A percentile compares a stretch with the other conserved stretches of the same genome.
phyloP scores from a whole-genome alignment of 2,329 filamentous ascomycete species.

The Venturia oleaginea region DNA sequence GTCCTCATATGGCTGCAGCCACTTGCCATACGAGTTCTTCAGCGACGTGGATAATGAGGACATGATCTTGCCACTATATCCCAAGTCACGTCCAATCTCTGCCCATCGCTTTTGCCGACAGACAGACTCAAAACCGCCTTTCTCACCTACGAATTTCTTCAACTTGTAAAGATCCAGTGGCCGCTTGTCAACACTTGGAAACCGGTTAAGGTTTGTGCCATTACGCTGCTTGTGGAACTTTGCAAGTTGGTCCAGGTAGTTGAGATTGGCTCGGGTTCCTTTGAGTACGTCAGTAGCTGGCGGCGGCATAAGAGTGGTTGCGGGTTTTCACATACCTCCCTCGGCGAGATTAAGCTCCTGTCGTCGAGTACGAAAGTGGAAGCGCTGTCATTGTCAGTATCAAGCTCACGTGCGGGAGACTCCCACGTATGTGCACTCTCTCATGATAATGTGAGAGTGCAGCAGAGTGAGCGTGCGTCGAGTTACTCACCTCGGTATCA shows the following conservation, averaged over 20 bases:
- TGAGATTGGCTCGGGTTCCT: constrained; percentile 92
- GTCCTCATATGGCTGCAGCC: constrained; percentile 94
- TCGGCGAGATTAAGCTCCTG: constrained; percentile 97
- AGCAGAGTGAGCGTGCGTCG: neutral
- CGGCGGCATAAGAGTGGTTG: neutral
- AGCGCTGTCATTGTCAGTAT: constrained; percentile 52
- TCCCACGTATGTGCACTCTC: neutral
- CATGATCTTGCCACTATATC: constrained; percentile 99
- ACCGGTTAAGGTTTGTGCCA: constrained; percentile 84
- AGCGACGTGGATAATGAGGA: constrained; percentile 94
- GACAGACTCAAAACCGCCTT: constrained; percentile 91
- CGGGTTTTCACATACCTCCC: constrained; percentile 59
- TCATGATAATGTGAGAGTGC: neutral
- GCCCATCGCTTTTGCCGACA: constrained; percentile 99
- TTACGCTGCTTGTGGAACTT: constrained; percentile 92
- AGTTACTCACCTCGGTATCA: constrained; percentile 73
- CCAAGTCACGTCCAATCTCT: constrained; percentile 90
- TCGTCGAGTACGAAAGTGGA: constrained; percentile 92
- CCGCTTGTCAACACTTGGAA: constrained; percentile 95
- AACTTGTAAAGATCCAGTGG: constrained; percentile 90
- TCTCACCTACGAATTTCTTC: constrained; percentile 91
- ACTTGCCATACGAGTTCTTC: constrained; percentile 96
- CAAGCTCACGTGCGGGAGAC: neutral
- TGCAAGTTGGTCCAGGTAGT: constrained; percentile 86
- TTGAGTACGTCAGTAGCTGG: constrained; percentile 13